phyloP scores from a whole-genome alignment of 768 basidiomycete genomes.

The Tubosaeta brunneosetosa region DNA sequence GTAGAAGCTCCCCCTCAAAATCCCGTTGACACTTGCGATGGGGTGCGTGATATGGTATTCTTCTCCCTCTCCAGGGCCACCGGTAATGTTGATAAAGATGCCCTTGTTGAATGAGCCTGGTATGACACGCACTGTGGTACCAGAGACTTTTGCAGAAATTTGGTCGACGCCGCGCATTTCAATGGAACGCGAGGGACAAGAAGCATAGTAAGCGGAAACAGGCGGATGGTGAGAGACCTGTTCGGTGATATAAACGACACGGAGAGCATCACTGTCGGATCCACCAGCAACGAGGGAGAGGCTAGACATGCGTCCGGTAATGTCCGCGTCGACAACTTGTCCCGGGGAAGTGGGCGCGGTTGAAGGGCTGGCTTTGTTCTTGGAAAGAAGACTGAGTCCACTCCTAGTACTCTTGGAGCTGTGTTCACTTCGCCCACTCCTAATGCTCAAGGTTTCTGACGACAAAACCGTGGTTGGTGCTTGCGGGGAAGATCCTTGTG shows the following conservation, averaged over 20 bases:
- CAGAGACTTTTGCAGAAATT: conserved; percentile 87
- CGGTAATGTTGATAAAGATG: conserved; percentile 74
- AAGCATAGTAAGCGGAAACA: conserved; percentile 77
- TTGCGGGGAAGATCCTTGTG: conserved; percentile 23
- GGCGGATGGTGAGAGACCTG: conserved; percentile 98
- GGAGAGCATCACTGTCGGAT: conserved; percentile 38
- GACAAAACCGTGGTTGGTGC: conserved; percentile 19
- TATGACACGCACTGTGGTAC: conserved; percentile 75
- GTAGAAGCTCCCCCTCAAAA: conserved; percentile 88
- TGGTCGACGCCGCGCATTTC: conserved; percentile 85
- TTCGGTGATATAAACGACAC: conserved; percentile 82
- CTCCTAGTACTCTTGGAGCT: conserved; percentile 61
- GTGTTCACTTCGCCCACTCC: conserved; percentile 42
- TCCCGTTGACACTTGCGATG: conserved; percentile 83
- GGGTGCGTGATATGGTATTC: conserved; percentile 88
- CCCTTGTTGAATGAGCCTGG: conserved; percentile 88
- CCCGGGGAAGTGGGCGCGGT: conserved; percentile 45
- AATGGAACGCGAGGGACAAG: conserved; percentile 68
- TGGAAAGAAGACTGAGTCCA: conserved; percentile 52
- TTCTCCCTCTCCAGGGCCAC: conserved; percentile 73
- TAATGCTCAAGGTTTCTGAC: conserved; percentile 51
- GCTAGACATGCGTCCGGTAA: conserved; percentile 55
- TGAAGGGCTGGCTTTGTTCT: conserved; percentile 34
- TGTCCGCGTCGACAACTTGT: conserved; percentile 33
- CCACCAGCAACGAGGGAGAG: conserved; percentile 46